Base-by-base conservation (phyloP, 257 asterid genomes). In the Eucommia ulmoides region DNA sequence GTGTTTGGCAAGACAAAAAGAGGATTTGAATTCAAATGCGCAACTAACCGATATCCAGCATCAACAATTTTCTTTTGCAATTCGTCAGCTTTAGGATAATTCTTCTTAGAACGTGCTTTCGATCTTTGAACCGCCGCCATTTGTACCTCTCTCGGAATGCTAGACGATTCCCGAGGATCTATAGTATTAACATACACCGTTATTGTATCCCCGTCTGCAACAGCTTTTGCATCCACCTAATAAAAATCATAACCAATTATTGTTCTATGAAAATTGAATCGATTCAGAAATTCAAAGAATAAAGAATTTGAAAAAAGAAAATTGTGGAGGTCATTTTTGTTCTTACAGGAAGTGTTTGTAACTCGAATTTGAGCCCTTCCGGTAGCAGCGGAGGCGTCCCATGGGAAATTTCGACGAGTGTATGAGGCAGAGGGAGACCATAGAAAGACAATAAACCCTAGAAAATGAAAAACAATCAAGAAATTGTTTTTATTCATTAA, bases 201-300 rank as follows among this genome's bases (percentile, higher is more conserved):
- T 52, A 89, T 54, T 3, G 96, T 82, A 69, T 85, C 96, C n/a
- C 96, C 98, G 70, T 85, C 96, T 3, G 94, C 98, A 22, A 85
- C 98, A 19, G 98, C 93, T 65, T 75, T 89, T 1, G 78, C 77
- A 66, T 89, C 93, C 56, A 89, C 91, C 97, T 85, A 19, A 46
- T 3, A 20, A 50, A 29, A 38, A 44, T 12, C n/a, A n/a, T n/a
- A n/a, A n/a, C n/a, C n/a, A n/a, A n/a, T n/a, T n/a, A n/a, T n/a
- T n/a, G n/a, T n/a, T n/a, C n/a, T n/a, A n/a, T n/a, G n/a, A n/a
- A n/a, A n/a, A n/a, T n/a, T n/a, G n/a, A n/a, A n/a, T n/a, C n/a
- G n/a, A n/a, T n/a, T n/a, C n/a, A n/a, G n/a, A n/a, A n/a, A n/a
- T n/a, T n/a, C n/a, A n/a, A n/a, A n/a, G n/a, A n/a, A n/a, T n/a